Conservation (phyloP, 805 yeast genomes). For the Zygoascus tannicola region DNA sequence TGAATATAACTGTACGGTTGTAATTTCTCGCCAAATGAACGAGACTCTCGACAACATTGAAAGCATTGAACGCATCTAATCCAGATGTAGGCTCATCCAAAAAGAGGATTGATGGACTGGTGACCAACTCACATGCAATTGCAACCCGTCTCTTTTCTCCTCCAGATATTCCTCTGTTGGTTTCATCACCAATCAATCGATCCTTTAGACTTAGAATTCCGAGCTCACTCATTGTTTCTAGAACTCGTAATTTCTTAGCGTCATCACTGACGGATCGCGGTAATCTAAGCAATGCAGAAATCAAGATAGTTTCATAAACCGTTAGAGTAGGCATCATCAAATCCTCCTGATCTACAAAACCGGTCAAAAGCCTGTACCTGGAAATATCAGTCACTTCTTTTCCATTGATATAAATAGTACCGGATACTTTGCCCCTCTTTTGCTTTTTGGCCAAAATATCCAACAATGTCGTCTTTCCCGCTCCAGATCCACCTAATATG, state of each 20-base stretch:
- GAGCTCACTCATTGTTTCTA: slow-evolving; percentile 76
- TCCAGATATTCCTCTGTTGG: slow-evolving; percentile 85
- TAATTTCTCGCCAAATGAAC: slow-evolving; percentile 71
- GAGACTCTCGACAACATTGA: slow-evolving; percentile 77
- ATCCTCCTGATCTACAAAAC: slow-evolving; percentile 96
- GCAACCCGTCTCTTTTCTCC: slow-evolving; percentile 90
- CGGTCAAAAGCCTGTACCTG: slow-evolving; percentile 59
- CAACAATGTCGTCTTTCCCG: slow-evolving; percentile 89
- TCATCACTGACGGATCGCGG: slow-evolving; percentile 70
- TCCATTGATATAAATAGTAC: slow-evolving; percentile 74
- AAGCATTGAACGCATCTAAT: slow-evolving; percentile 86
- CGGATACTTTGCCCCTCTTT: slow-evolving; percentile 62
- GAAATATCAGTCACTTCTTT: slow-evolving; percentile 23
- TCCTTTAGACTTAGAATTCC: slow-evolving; percentile 78
- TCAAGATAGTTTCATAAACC: slow-evolving; percentile 89
- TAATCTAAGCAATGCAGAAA: slow-evolving; percentile 79
- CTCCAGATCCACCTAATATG: slow-evolving; percentile 98
- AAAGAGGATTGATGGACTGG: slow-evolving; percentile 74
- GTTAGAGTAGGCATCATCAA: slow-evolving; percentile 84
- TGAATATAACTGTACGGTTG: slow-evolving; percentile 80
- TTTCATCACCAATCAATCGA: slow-evolving; percentile 78
- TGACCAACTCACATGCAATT: slow-evolving; percentile 86
- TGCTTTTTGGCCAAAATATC: slow-evolving; percentile 87
- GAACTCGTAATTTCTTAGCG: slow-evolving; percentile 68
- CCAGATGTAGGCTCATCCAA: slow-evolving; percentile 96